Conservation (phyloP, 2,329 filamentous ascomycete species). For the Penicillium concentricum region DNA sequence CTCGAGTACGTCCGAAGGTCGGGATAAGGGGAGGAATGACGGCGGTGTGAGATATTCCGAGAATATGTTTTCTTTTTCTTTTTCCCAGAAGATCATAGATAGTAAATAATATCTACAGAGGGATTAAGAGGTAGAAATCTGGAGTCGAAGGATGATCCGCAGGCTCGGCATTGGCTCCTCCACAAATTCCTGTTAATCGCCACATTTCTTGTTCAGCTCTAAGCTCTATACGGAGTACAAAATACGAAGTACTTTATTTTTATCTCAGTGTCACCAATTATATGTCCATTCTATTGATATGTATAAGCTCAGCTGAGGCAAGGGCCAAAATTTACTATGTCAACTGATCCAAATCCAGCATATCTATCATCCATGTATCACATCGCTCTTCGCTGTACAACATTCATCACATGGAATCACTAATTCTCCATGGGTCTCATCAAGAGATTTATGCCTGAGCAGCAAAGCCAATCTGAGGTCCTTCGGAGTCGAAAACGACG, state of each 20-base stretch:
- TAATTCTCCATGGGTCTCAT: background rate
- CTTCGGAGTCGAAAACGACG: conserved; percentile 65
- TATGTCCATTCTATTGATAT: background rate
- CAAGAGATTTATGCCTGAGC: conserved; percentile 30
- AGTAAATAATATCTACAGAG: too few relatives aligned
- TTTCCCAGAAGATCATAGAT: background rate
- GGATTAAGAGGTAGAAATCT: conserved; percentile 14
- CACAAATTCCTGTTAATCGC: background rate
- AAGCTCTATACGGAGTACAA: too few relatives aligned
- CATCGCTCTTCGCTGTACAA: conserved; percentile 2
- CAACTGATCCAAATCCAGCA: background rate
- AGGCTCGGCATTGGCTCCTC: conserved; percentile 16
- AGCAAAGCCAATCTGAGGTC: conserved; percentile 52
- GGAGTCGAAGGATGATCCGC: conserved; percentile 24
- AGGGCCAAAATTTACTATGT: conserved; percentile 2
- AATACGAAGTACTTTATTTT: background rate
- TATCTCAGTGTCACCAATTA: background rate
- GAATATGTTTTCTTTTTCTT: background rate
- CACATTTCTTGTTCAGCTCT: background rate
- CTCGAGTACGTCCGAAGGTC: conserved; percentile 11
- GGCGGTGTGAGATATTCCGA: background rate
- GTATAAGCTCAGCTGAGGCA: background rate
- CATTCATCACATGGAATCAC: background rate
- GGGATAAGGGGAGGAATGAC: background rate
- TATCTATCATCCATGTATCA: conserved; percentile 3